Evolutionary conservation across 352 stramenopile species (phyloP).

Genomic region (Globisporangium emineosum): DNA sequence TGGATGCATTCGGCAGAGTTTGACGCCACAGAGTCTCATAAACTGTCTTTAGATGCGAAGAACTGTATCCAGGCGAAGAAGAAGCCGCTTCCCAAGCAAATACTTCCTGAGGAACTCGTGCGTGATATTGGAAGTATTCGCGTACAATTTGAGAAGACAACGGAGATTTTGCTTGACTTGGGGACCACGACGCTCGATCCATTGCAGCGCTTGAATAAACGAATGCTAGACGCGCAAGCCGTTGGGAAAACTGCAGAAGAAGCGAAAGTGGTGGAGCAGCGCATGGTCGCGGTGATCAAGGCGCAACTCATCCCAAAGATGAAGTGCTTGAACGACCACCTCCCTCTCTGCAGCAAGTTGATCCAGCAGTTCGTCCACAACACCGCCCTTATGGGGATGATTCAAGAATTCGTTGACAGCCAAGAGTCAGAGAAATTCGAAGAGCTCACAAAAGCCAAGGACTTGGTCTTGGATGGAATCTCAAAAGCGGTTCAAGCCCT

Average conservation of each 20-base stretch:
- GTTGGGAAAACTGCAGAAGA: constrained; percentile 62
- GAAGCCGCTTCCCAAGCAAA: constrained; percentile 21
- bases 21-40: background rate
- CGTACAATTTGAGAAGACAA: constrained; percentile 17
- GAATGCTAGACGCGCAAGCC: constrained; percentile 36
- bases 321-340: constrained; percentile 2
- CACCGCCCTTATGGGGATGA: background rate
- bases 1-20: constrained; percentile 38
- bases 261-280: constrained; percentile 65
- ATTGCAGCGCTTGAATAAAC: constrained; percentile 45
- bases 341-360: background rate
- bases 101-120: constrained; percentile 20
- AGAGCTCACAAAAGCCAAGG: constrained; percentile 8
- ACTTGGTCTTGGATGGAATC: background rate
- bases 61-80: constrained; percentile 17
- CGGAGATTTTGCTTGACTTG: constrained; percentile 27
- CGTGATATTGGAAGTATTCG: constrained; percentile 22
- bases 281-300: constrained; percentile 32
- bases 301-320: constrained; percentile 19
- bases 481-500: background rate
- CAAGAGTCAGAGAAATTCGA: constrained; percentile 13
- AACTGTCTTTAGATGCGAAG: background rate
- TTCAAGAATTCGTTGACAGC: constrained; percentile 28
- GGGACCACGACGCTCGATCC: constrained; percentile 38
- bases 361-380: constrained; percentile 5